Conservation (phyloP, 345 rosid species). For the Nasturtium officinale region DNA sequence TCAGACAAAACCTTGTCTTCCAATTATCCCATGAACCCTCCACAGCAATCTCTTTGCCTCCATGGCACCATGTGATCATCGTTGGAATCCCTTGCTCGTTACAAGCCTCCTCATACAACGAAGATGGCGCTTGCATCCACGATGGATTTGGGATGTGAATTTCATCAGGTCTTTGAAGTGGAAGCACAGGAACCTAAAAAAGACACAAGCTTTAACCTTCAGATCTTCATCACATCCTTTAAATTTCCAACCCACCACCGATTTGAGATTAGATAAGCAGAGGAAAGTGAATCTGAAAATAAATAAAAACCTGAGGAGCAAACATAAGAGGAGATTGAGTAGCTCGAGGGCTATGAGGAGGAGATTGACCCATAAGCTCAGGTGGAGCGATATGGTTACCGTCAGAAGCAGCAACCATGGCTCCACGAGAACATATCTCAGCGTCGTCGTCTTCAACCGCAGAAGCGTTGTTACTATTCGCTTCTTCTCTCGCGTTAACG, state of each 20-base stretch:
- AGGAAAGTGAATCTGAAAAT: conserved; percentile 24
- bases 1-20: conserved; percentile 65
- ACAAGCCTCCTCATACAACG: conserved; percentile 59
- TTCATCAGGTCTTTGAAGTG: conserved; percentile 88
- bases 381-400: conserved; percentile 42
- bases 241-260: background rate
- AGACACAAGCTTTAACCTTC: conserved; percentile 20
- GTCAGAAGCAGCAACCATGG: conserved; percentile 51
- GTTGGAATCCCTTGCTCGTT: conserved; percentile 83
- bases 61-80: conserved; percentile 91
- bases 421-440: conserved; percentile 53
- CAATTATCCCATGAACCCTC: conserved; percentile 99
- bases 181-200: conserved; percentile 80
- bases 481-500: conserved; percentile 90
- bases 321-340: conserved; percentile 88
- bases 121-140: conserved; percentile 56
- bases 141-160: conserved; percentile 66
- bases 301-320: conserved; percentile 82
- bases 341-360: conserved; percentile 87
- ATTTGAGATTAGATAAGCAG: background rate
- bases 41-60: conserved; percentile 79
- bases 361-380: conserved; percentile 85
- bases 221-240: conserved; percentile 29
- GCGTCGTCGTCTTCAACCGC: conserved; percentile 58
- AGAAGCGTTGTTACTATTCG: conserved; percentile 58